A percentile compares a stretch with the other conserved stretches of the same genome.
Evolutionary conservation across 176 grass and related monocot genomes (phyloP).

Genomic region (Eremochloa ophiuroides): DNA sequence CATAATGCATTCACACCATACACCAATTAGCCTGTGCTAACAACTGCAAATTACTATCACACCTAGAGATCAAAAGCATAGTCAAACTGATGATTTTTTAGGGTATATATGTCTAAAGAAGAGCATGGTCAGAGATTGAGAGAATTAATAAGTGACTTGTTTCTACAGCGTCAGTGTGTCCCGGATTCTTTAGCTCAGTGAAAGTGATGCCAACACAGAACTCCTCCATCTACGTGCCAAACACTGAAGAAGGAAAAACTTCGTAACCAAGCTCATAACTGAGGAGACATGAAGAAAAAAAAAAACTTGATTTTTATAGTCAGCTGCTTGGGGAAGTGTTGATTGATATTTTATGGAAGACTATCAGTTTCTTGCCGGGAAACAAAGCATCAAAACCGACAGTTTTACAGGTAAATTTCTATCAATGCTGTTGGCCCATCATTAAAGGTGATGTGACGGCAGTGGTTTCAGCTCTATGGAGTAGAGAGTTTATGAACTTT

Average conservation of each 20-base stretch:
- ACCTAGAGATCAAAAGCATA: neutral
- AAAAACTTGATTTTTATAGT: no score
- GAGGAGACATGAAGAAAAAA: neutral
- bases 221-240: neutral
- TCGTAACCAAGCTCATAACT: neutral
- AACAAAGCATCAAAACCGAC: no score
- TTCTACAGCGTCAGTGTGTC: neutral
- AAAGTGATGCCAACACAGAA: neutral
- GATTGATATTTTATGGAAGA: no score
- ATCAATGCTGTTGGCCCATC: neutral
- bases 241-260: neutral
- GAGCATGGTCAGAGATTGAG: neutral
- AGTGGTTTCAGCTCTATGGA: neutral
- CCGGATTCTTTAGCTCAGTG: neutral
- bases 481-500: neutral
- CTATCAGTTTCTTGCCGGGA: no score
- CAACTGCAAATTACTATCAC: neutral
- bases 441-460: neutral
- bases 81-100: neutral
- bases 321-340: no score
- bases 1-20: neutral
- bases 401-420: neutral
- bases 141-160: neutral
- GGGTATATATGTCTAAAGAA: neutral
- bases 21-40: neutral